Conservation (phyloP, 2,329 filamentous ascomycete species). For the Cytospora mali region DNA sequence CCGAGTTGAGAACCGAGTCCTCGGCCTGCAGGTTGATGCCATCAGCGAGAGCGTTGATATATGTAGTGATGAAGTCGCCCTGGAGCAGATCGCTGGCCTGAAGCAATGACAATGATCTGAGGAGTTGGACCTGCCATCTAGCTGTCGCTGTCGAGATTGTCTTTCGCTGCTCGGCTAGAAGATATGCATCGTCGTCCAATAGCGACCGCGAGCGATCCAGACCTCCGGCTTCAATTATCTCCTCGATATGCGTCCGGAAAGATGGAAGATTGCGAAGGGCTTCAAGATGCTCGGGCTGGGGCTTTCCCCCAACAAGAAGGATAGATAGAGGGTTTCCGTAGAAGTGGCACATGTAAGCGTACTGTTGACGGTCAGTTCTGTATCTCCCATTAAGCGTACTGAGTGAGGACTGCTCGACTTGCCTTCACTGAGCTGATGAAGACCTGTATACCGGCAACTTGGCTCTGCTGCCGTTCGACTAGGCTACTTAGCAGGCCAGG, state of each 20-base stretch:
- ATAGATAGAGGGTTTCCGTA: conserved; percentile 76
- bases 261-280: conserved; percentile 70
- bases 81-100: conserved; percentile 42
- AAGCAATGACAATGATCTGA: conserved; percentile 53
- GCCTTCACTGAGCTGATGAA: conserved; percentile 73
- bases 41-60: conserved; percentile 61
- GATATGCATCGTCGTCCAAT: conserved; percentile 60
- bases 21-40: conserved; percentile 55
- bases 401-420: conserved; percentile 26
- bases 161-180: conserved; percentile 44
- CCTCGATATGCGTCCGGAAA: conserved; percentile 61
- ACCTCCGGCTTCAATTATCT: conserved; percentile 46
- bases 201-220: conserved; percentile 51
- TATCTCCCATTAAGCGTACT: not conserved
- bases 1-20: conserved; percentile 56
- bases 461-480: conserved; percentile 73
- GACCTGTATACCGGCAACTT: conserved; percentile 74
- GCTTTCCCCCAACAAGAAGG: conserved; percentile 48
- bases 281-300: conserved; percentile 66
- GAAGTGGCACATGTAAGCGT: conserved; percentile 85
- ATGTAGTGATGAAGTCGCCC: conserved; percentile 56
- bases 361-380: conserved; percentile 49
- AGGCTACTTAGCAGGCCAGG: conserved; percentile 63
- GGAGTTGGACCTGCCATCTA: conserved; percentile 44
- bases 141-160: conserved; percentile 23